Evolutionary conservation across 1,284 basidiomycete genomes (phyloP).

Genomic region (Melampsora larici-populina): DNA sequence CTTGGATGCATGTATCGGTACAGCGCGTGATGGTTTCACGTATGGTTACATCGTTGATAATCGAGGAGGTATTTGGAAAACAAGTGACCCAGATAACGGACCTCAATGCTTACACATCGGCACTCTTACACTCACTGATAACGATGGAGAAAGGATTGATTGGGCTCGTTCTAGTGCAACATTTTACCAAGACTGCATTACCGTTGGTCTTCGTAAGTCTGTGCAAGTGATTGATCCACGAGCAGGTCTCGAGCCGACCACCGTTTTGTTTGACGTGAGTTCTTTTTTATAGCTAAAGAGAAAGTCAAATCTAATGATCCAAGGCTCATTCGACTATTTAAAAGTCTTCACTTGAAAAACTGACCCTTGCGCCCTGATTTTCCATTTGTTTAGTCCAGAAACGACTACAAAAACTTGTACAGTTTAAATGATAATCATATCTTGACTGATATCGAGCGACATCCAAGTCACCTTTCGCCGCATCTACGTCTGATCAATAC

Average conservation of each 20-base stretch:
- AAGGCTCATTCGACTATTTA: too few species aligned
- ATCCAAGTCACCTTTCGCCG: slow-evolving; percentile 10
- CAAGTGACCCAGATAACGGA: not conserved
- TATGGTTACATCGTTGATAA: slow-evolving; percentile 23
- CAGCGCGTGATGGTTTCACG: not conserved
- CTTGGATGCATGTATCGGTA: slow-evolving; percentile 17
- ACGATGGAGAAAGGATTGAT: not conserved
- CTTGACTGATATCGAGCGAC: slow-evolving; percentile 35
- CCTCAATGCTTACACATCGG: not conserved
- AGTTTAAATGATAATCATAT: not conserved
- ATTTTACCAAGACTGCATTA: slow-evolving; percentile 15
- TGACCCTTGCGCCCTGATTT: not conserved
- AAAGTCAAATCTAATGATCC: too few species aligned
- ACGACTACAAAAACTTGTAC: slow-evolving; percentile 19
- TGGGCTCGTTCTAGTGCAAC: slow-evolving; percentile 23
- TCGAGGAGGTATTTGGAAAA: slow-evolving; percentile 18
- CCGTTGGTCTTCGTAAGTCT: slow-evolving; percentile 29
- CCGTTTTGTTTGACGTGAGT: not conserved
- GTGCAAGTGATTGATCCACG: slow-evolving; percentile 18
- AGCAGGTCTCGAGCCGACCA: slow-evolving; percentile 1
- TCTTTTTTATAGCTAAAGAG: not conserved
- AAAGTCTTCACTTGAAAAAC: too few species aligned
- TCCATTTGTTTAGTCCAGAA: not conserved
- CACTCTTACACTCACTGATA: not conserved
- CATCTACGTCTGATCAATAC: slow-evolving; percentile 34